Percentiles rank a stretch among this genome's conserved stretches.
Conservation (phyloP, 257 asterid genomes). For the Lavandula angustifolia region DNA sequence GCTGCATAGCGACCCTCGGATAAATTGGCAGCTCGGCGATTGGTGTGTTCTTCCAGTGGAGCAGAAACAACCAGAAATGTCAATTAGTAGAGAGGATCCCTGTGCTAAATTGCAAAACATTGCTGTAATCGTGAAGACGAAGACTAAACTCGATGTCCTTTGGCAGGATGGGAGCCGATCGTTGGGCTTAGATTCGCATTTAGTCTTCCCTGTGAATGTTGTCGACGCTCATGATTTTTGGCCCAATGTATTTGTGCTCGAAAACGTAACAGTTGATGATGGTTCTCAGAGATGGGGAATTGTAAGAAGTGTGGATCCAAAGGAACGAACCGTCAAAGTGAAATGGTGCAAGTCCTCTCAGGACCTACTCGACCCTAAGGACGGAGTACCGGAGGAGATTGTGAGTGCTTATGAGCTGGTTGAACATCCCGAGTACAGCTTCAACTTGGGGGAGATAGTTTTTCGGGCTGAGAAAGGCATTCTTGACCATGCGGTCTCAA, state of each 20-base stretch:
- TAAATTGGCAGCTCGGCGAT: constrained; percentile 93
- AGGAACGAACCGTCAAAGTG: constrained; percentile 80
- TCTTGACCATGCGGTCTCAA: too few species aligned
- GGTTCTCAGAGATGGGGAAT: constrained; percentile 62
- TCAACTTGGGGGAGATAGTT: constrained; percentile 66
- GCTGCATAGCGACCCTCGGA: constrained; percentile 57
- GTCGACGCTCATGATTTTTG: constrained; percentile 83
- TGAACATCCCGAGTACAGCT: constrained; percentile 79
- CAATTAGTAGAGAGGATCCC: constrained; percentile 16
- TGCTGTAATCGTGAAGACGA: constrained; percentile 66
- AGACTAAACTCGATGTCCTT: constrained; percentile 66
- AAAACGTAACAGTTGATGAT: constrained; percentile 68
- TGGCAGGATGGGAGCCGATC: constrained; percentile 94
- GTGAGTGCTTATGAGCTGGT: constrained; percentile 93
- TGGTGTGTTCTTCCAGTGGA: constrained; percentile 63
- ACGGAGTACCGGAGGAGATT: constrained; percentile 53
- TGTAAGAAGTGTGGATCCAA: constrained; percentile 68
- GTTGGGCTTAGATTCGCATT: constrained; percentile 57
- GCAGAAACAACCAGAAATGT: constrained; percentile 31
- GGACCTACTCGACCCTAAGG: constrained; percentile 32
- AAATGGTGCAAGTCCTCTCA: constrained; percentile 55
- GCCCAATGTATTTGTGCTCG: constrained; percentile 76
- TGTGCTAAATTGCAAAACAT: constrained; percentile 42
- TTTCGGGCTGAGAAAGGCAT: constrained; percentile 38
- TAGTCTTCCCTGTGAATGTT: constrained; percentile 59